These are phyloP conservation scores for Psidium friedrichsthalianum DNA, from an alignment of 345 rosid species.

Conservation along the genomic window DNA sequence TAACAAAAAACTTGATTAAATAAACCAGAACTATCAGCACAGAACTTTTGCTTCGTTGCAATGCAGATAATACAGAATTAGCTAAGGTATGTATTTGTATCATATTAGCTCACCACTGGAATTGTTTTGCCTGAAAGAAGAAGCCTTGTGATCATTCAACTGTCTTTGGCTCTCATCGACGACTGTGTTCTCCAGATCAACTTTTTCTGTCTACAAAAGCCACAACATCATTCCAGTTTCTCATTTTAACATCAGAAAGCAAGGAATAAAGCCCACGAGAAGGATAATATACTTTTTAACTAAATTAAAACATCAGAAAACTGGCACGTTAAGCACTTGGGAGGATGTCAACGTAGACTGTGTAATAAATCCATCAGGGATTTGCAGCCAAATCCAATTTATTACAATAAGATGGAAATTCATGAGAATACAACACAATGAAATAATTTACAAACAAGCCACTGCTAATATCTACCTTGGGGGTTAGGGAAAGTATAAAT, in stretches of 20 bases:
- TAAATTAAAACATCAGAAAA: not conserved
- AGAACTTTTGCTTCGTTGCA: not conserved
- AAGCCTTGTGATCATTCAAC: constrained; percentile 29
- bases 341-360: not conserved
- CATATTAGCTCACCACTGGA: constrained; percentile 60
- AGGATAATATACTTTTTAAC: not conserved
- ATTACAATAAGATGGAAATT: not conserved
- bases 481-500: not conserved
- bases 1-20: not conserved
- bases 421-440: not conserved
- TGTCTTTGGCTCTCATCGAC: constrained; percentile 97
- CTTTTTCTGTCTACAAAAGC: constrained; percentile 85
- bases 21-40: not conserved
- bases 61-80: not conserved
- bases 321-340: not conserved
- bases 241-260: not conserved
- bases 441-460: not conserved
- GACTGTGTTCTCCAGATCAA: constrained; percentile 95
- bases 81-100: not conserved
- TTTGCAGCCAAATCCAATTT: not conserved
- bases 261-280: not conserved
- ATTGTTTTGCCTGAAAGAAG: constrained; percentile 45
- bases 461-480: not conserved
- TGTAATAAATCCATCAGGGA: not conserved
- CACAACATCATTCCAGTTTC: not conserved